Evolutionary conservation across 805 yeast species (phyloP).

Genomic region (Cyberlindnera xishuangbannaensis): DNA sequence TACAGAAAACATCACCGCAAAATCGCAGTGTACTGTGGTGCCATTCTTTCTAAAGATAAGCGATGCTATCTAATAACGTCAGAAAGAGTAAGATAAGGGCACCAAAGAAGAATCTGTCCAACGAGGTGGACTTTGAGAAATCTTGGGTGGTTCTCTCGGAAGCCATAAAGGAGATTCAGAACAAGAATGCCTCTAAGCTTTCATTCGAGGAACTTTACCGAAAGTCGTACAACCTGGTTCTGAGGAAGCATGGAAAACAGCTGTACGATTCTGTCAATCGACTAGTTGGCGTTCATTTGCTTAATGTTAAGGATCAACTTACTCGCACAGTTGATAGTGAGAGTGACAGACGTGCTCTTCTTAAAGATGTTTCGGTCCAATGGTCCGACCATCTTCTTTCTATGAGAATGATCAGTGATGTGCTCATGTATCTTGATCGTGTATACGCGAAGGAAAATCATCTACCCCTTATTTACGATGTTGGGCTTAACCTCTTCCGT

Average conservation of each 20-base stretch:
- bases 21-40: no score
- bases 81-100: conserved; percentile 59
- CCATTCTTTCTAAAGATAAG: no score
- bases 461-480: conserved; percentile 61
- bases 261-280: conserved; percentile 56
- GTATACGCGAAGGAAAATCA: conserved; percentile 72
- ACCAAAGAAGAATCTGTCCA: conserved; percentile 36
- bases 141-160: conserved; percentile 60
- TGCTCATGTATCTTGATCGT: conserved; percentile 79
- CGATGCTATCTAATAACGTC: conserved; percentile 25
- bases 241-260: conserved; percentile 60
- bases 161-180: conserved; percentile 69
- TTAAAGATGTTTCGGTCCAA: conserved; percentile 29
- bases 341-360: conserved; percentile 23
- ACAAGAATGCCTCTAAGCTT: conserved; percentile 63
- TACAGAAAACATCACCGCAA: no score
- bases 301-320: conserved; percentile 20
- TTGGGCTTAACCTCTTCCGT: conserved; percentile 65
- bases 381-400: conserved; percentile 73
- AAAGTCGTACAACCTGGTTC: conserved; percentile 69
- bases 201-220: conserved; percentile 82
- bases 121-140: conserved; percentile 50
- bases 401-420: conserved; percentile 77
- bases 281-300: conserved; percentile 43
- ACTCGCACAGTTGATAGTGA: conserved; percentile 13